These are phyloP conservation scores for Plasmopara viticola DNA, from an alignment of 352 stramenopile species.

Conservation along the genomic window DNA sequence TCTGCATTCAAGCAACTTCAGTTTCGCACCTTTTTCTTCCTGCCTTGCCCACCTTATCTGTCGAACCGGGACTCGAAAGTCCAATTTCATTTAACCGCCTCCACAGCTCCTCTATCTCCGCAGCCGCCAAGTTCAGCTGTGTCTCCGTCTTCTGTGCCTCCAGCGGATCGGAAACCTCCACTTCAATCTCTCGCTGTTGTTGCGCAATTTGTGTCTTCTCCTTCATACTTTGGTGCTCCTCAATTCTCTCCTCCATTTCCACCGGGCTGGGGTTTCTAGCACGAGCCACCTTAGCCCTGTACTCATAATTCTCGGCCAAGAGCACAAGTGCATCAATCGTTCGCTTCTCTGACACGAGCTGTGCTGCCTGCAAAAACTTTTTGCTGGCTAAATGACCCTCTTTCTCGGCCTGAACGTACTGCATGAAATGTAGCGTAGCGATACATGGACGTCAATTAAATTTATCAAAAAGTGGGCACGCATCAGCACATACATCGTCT, in stretches of 20 bases:
- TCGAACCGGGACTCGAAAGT: slow-evolving; percentile 43
- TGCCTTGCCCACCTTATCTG: slow-evolving; percentile 40
- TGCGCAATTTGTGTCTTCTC: slow-evolving; percentile 2
- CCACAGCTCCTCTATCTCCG: slow-evolving; percentile 83
- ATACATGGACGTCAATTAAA: not conserved
- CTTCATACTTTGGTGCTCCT: slow-evolving; percentile 8
- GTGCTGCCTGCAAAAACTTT: slow-evolving; percentile 58
- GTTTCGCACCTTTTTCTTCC: not conserved
- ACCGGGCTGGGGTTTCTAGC: slow-evolving; percentile 28
- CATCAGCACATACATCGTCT: slow-evolving; percentile 40
- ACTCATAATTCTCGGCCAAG: slow-evolving; percentile 76
- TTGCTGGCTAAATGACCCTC: slow-evolving; percentile 63
- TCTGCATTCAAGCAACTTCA: slow-evolving; percentile 24
- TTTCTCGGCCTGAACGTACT: slow-evolving; percentile 56
- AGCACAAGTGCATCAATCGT: slow-evolving; percentile 66
- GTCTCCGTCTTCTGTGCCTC: slow-evolving; percentile 39
- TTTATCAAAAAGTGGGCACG: not conserved
- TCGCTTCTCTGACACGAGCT: slow-evolving; percentile 47
- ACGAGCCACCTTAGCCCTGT: slow-evolving; percentile 54
- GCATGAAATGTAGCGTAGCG: not conserved
- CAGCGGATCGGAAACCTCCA: slow-evolving; percentile 20
- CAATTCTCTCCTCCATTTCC: slow-evolving; percentile 10
- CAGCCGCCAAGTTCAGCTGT: slow-evolving; percentile 59
- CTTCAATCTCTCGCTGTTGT: not conserved
- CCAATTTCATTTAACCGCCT: slow-evolving; percentile 73